These are phyloP conservation scores for Saccharomycopsis sp. DNA, from an alignment of 805 yeast genomes.

Conservation along the genomic window DNA sequence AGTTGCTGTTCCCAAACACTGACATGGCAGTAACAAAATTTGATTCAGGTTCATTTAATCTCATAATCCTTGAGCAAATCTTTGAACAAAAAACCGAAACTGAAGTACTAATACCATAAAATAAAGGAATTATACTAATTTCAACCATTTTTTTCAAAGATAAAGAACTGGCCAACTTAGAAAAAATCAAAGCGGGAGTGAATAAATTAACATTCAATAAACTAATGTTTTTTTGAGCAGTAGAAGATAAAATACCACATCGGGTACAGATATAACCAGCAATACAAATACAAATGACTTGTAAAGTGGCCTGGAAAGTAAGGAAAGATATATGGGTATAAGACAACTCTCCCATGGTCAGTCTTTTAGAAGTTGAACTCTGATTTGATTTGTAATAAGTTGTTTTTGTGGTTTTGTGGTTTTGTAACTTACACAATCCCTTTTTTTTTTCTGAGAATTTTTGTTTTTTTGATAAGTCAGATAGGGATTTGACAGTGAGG, in stretches of 20 bases:
- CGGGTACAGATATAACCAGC: conserved; percentile 83
- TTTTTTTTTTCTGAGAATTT: no score
- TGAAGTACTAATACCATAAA: conserved; percentile 73
- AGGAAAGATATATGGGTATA: conserved; percentile 37
- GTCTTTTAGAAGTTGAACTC: no score
- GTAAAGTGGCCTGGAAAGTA: conserved; percentile 85
- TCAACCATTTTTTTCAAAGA: conserved; percentile 71
- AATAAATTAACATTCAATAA: conserved; percentile 79
- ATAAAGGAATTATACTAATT: conserved; percentile 72
- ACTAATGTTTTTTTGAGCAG: conserved; percentile 70
- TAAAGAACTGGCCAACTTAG: conserved; percentile 60
- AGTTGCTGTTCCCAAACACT: conserved; percentile 92
- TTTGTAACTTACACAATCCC: no score
- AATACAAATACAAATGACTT: conserved; percentile 77
- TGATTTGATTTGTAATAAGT: no score
- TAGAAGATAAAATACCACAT: conserved; percentile 53
- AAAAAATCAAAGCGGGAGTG: conserved; percentile 91
- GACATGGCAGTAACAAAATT: conserved; percentile 96
- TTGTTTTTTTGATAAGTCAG: no score
- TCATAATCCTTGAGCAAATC: conserved; percentile 39
- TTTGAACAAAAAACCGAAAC: conserved; percentile 60
- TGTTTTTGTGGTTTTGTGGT: no score
- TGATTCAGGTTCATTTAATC: conserved; percentile 61
- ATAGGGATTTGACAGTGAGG: no score
- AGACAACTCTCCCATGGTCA: conserved; percentile 18